A percentile compares a stretch with the other conserved stretches of the same genome.
phyloP scores from a whole-genome alignment of 345 rosid species.

The Rhizophora apiculata region DNA sequence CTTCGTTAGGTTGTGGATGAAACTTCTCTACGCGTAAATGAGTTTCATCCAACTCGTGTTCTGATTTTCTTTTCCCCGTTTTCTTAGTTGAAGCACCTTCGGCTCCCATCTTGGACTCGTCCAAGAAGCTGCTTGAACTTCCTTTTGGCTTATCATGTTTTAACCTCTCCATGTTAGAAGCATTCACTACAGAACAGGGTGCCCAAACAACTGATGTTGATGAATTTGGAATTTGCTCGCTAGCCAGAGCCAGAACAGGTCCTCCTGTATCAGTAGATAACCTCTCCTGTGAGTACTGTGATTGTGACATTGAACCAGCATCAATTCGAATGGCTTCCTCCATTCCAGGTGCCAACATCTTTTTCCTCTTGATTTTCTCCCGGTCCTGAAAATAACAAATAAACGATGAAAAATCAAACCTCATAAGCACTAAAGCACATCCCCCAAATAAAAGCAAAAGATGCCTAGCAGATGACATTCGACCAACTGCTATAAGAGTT shows the following conservation, averaged over 20 bases:
- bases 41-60: constrained; percentile 43
- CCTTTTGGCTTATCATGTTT: constrained; percentile 60
- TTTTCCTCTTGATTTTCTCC: constrained; percentile 58
- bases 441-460: constrained; percentile 9
- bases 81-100: constrained; percentile 43
- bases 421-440: background rate
- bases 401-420: constrained; percentile 9
- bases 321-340: constrained; percentile 48
- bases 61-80: constrained; percentile 58
- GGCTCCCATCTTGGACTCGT: constrained; percentile 37
- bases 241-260: constrained; percentile 40
- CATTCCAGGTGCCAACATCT: constrained; percentile 37
- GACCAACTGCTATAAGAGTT: background rate
- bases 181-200: constrained; percentile 38
- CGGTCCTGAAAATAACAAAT: constrained; percentile 40
- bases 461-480: background rate
- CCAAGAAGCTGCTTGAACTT: constrained; percentile 35
- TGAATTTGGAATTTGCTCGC: constrained; percentile 35
- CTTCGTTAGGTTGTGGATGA: constrained; percentile 26
- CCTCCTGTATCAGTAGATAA: constrained; percentile 29
- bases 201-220: constrained; percentile 29
- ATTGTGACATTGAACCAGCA: constrained; percentile 34
- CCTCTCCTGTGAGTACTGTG: constrained; percentile 39
- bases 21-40: constrained; percentile 22
- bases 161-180: constrained; percentile 37